phyloP scores from a whole-genome alignment of 1,284 basidiomycete genomes.

The Apiotrichum sp. region DNA sequence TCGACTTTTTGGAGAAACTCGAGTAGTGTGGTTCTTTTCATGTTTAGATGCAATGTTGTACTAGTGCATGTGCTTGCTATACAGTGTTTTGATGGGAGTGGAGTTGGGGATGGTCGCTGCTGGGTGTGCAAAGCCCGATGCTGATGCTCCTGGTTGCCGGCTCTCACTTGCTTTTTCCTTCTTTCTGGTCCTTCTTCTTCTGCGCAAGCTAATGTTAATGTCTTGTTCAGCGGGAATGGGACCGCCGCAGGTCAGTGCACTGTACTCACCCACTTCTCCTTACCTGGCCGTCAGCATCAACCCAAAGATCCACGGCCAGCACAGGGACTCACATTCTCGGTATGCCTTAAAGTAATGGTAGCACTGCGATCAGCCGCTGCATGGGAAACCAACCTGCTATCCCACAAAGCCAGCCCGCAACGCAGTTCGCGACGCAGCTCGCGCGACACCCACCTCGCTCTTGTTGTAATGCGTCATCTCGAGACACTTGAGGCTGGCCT shows the following conservation, averaged over 20 bases:
- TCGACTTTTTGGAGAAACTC: slow-evolving; percentile 85
- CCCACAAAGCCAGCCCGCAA: no score
- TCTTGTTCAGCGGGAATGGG: neutral
- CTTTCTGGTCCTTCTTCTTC: slow-evolving; percentile 2
- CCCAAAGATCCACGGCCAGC: no score
- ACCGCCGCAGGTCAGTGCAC: no score
- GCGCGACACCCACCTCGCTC: slow-evolving; percentile 33
- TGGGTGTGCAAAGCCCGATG: no score
- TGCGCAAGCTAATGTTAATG: slow-evolving; percentile 6
- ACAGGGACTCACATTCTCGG: slow-evolving; percentile 28
- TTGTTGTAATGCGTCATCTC: slow-evolving; percentile 46
- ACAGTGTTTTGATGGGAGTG: neutral
- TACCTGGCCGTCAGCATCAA: slow-evolving; percentile 10
- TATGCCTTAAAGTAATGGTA: slow-evolving; percentile 46
- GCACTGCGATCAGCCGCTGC: slow-evolving; percentile 25
- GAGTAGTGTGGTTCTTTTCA: slow-evolving; percentile 32
- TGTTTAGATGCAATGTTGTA: slow-evolving; percentile 8
- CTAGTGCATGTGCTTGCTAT: slow-evolving; percentile 2
- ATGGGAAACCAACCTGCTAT: no score
- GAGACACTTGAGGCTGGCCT: slow-evolving; percentile 43
- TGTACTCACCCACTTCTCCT: slow-evolving; percentile 42
- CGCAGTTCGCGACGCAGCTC: no score
- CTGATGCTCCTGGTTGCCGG: no score
- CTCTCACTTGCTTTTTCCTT: no score
- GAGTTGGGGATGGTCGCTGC: neutral